Base-by-base conservation (phyloP, 2,329 filamentous ascomycete species). In the Macrophomina pseudophaseolina region DNA sequence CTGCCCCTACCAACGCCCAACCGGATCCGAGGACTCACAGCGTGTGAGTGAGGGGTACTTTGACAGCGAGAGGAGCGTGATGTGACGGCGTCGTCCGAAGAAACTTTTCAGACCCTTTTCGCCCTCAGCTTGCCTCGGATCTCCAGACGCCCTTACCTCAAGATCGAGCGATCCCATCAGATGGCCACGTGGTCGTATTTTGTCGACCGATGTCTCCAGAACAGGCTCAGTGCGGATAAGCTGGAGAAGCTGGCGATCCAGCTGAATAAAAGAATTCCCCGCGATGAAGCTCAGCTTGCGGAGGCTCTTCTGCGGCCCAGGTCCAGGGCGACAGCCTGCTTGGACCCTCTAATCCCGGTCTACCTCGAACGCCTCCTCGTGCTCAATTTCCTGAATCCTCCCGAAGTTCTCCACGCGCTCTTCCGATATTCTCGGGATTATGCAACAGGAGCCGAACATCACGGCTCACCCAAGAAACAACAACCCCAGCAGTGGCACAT, bases 401-500 rank as follows among this genome's bases (percentile, higher is more conserved):
- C 76, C 14, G 76, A 79, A 49, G 72, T 78, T 7, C 70, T 79
- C 1, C 52, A 70, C 30, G 66, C 75, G 6, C 71, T 75, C 2
- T 78, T 78, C 68, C 68, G 74, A 46, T 76, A 70, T 66, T 79
- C 77, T 46, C 74, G 75, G 59, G 76, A 78, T 58, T 73, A 74
- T 11, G 72, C 73, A 5, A 68, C 71, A 12, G 72, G 70, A 7
- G 69, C 71, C n/a, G 72, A 71, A 16, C 33, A 56, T 32, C 54
- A 71, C 69, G 6, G 70, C 71, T 35, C 71, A 72, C 23, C 67
- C 71, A 49, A 62, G 18, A 73, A 73, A 53, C 63, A 67, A 5
- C 72, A 66, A 67, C 74, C 72, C 53, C 65, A 70, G 6, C 72
- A 67, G 67, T 74, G 73, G 73, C 71, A 69, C 62, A 78, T 76